Base-by-base conservation (phyloP, 208 protist genomes). In the Trypanosoma rangeli region DNA sequence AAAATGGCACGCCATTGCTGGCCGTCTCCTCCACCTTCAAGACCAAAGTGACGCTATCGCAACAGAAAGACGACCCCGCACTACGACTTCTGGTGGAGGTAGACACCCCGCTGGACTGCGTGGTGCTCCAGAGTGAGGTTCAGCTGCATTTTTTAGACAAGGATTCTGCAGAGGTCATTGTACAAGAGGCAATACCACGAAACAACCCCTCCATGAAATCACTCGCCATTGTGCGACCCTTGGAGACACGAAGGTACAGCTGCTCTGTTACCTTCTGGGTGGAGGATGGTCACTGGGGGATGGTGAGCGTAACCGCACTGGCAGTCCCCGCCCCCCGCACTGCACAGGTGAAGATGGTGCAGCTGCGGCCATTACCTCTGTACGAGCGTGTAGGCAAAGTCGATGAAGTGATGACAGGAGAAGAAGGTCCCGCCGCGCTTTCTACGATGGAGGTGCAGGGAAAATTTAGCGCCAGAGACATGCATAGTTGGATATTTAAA, bases 11-110 rank as follows among this genome's bases (percentile, higher is more conserved):
- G 4, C 68, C 79, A 9, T 52, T 87, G 31, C 56, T 84, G 26
- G 86, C 86, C 31, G 74, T 94, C 13, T 84, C 84, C 22, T 83
- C 86, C 26, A 87, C 80, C 55, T 93, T 95, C 57, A 87, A 76
- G 5, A 57, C 82, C 24, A 78, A 76, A 15, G 68, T 90, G 13
- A 70, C 68, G 26, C 79, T 95, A 26, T 76, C 69, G 0, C 83
- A 86, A 10, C 68, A 87, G 16, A 77, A 78, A 5, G 73, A 73
- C 28, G 80, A 58, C 13, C 77, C 90, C 22, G 79, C 82, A 77
- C 64, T 95, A 15, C 79, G 81, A 16, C 65, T 93, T 18, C 65
- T 77, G 15, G 75, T 95, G 8, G 77, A 87, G 29, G 68, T 84
- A 5, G 83, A 89, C 61, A 83, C 85, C 4, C 79, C 85, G 13